A percentile compares a stretch with the other conserved stretches of the same genome.
Evolutionary conservation across 2,329 filamentous ascomycete species (phyloP).

Genomic region (Colletotrichum sp.): DNA sequence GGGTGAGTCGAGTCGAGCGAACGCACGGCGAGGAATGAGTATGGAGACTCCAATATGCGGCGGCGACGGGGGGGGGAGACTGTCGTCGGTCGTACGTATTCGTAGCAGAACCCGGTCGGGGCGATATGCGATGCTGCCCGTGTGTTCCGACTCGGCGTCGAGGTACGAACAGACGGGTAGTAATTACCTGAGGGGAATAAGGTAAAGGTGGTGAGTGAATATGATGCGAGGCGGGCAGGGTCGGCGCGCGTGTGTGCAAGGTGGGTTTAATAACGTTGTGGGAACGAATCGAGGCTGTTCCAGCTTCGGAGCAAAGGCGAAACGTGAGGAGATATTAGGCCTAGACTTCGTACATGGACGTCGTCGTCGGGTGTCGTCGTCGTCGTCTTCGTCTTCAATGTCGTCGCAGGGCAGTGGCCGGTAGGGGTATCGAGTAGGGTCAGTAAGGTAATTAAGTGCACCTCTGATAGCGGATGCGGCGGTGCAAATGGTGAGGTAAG

Average conservation of each 20-base stretch:
- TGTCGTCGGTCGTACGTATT: neutral
- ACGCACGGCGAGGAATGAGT: conserved; percentile 7
- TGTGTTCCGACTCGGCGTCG: neutral
- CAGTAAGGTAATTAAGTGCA: neutral
- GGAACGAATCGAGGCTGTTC: neutral
- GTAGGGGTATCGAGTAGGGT: neutral
- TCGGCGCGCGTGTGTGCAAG: neutral
- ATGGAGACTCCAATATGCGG: conserved; percentile 14
- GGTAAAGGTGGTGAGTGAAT: neutral
- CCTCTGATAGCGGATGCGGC: neutral
- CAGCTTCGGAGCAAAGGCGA: neutral
- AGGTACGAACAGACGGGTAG: neutral
- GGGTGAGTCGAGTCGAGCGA: neutral
- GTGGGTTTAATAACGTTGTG: neutral
- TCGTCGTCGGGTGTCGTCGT: neutral
- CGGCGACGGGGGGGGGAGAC: neutral
- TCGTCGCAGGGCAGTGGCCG: neutral
- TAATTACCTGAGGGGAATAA: neutral
- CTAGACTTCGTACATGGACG: neutral
- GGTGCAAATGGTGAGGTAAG: neutral
- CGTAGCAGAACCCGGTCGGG: neutral
- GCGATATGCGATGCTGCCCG: neutral
- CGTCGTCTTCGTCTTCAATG: neutral
- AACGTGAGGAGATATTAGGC: neutral
- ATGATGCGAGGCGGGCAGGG: neutral